Evolutionary conservation across 768 basidiomycete genomes (phyloP), one percentile per base, ranked within the genome.

Genomic region (Phaffia tasmanica): DNA sequence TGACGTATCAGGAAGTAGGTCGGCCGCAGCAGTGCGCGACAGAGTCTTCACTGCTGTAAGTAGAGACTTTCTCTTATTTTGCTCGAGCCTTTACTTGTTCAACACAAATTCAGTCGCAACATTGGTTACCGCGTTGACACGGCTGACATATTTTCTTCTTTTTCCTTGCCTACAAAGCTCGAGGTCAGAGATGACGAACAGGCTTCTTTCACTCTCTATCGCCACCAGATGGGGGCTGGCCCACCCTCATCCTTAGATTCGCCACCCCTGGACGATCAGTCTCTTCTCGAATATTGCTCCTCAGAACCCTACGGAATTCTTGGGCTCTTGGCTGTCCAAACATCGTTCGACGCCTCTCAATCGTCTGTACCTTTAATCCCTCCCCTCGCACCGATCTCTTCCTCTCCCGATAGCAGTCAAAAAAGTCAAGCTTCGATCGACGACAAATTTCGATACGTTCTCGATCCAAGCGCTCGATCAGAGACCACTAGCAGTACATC

Each of bases 271-370:
- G 77, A 82, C 16, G 83, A 86, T 69, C 85, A 89, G 32, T 80
- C 79, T 68, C 78, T 98, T 7, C 81, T 87, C 72, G 80, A 82
- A 21, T 80, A 92, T 47, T 90, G 89, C 75, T 79, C 80, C 63
- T 89, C 87, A 48, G 91, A 95, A 75, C 78, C 82, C 30, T 85
- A 81, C 73, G 89, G 89, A 19, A 82, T 83, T 25, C 83, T 94
- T 73, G 92, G 92, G 76, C 86, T 95, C 69, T 80, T 92, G 65
- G 84, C 92, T 30, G 84, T 85, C 51, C 83, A 84, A 73, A 75
- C 70, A 18, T 65, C 71, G 18, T 69, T 72, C n/a, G 56, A 62
- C n/a, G 72, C 71, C 4, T 71, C 80, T 81, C 63, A 83, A 81
- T 70, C 85, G 81, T 25, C 76, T 78, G 55, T 85, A 84, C 62